Base-by-base conservation (phyloP, 805 yeast genomes). In the Ogataea sp. region DNA sequence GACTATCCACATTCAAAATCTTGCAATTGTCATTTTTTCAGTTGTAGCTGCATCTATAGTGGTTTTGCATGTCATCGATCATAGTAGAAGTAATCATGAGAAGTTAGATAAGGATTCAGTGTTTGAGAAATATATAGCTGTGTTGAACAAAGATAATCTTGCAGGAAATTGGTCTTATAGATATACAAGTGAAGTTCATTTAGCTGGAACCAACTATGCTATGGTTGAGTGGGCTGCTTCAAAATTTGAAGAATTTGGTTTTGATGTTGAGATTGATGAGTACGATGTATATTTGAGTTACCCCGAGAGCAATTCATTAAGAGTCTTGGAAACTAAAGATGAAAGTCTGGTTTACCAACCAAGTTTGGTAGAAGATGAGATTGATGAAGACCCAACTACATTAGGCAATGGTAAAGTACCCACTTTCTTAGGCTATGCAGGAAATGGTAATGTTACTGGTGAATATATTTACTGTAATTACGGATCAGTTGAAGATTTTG, bases 381-480 rank as follows among this genome's bases (percentile, higher is more conserved):
- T 46, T 11, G 40, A 44, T 15, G 69, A 68, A 26, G 78, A 73
- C 49, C 59, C 67, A 13, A 65, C 74, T 3, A 57, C 76, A 2
- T 50, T 49, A 9, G 53, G 57, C 14, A 64, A 65, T 20, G 75
- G 70, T 45, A 55, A 70, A 24, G 64, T 78, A 20, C 85, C 84
- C 20, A 74, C 83, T 0, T 80, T 80, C 62, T 81, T 76, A 52
- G 83, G 81, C 2, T 80, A 78, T 48, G 73, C 80, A 10, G 84
- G 83, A 7, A 67, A 68, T 43, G 87, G 86, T 25, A 76, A 78
- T 48, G 81, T 73, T 33, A 77, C 83, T 5, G 80, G 73, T 2
- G 59, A 68, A 42, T 70, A 66, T 40, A 68, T 80, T 4, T 80
- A 71, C 51, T 83, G 73, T 26, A 78, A 80, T 53, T 77, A 73